phyloP scores from a whole-genome alignment of 2,329 filamentous ascomycete species.

The Cordyceps sp. region DNA sequence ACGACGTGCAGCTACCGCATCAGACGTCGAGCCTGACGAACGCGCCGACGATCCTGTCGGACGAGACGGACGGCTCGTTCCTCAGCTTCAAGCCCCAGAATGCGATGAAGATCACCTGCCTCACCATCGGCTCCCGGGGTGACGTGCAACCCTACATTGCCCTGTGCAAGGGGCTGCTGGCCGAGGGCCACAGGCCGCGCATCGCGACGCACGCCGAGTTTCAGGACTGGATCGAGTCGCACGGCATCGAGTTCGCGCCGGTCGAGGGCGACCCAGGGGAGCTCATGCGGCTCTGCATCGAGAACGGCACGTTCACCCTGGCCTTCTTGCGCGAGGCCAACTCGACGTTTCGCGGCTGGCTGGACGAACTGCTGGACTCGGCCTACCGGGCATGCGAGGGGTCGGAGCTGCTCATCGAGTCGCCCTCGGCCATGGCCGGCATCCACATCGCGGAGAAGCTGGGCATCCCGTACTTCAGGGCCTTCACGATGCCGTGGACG shows the following conservation, averaged over 20 bases:
- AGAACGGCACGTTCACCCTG: constrained; percentile 93
- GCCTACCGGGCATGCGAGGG: constrained; percentile 74
- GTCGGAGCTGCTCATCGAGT: constrained; percentile 83
- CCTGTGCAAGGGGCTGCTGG: constrained; percentile 75
- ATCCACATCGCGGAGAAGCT: constrained; percentile 95
- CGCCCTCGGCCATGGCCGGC: constrained; percentile 89
- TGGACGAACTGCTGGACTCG: constrained; percentile 71
- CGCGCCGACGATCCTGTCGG: constrained; percentile 66
- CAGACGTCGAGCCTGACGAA: constrained; percentile 30
- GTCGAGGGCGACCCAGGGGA: constrained; percentile 87
- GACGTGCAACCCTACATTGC: constrained; percentile 98
- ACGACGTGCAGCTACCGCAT: constrained; percentile 32
- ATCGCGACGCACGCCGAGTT: constrained; percentile 94
- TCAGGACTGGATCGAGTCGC: constrained; percentile 71
- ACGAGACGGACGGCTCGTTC: constrained; percentile 75
- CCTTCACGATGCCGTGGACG: constrained; percentile 98
- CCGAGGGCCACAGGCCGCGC: constrained; percentile 69
- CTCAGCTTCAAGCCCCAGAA: constrained; percentile 78
- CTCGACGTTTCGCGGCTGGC: constrained; percentile 80
- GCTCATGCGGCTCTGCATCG: constrained; percentile 89
- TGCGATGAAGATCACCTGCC: constrained; percentile 69
- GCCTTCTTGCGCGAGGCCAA: constrained; percentile 81
- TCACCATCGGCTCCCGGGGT: constrained; percentile 89
- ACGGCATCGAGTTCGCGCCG: constrained; percentile 82
- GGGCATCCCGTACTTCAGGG: constrained; percentile 85